Conservation (phyloP, 2,329 filamentous ascomycete genomes). For the Endoconidiophora laricicola region DNA sequence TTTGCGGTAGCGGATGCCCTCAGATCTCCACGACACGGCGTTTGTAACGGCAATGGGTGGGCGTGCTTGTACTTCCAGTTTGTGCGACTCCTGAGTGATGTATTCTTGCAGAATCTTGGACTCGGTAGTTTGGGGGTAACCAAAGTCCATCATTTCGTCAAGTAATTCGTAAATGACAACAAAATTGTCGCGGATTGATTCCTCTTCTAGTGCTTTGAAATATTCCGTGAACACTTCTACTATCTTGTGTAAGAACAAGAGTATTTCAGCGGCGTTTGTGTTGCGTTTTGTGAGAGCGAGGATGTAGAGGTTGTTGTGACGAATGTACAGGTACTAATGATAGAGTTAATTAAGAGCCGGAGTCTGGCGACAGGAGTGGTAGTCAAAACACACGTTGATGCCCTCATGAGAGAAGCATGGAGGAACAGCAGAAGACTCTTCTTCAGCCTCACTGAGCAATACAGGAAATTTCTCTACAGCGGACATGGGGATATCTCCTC, state of each 20-base stretch:
- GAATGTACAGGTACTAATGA: slow-evolving; percentile 84
- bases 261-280: slow-evolving; percentile 94
- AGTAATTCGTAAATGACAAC: slow-evolving; percentile 97
- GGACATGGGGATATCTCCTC: slow-evolving; percentile 97
- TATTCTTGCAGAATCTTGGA: slow-evolving; percentile 98
- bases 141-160: slow-evolving; percentile 99
- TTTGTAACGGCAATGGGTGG: slow-evolving; percentile 97
- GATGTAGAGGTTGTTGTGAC: slow-evolving; percentile 97
- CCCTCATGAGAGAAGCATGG: slow-evolving; percentile 97
- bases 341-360: too few relatives aligned
- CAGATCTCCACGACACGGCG: slow-evolving; percentile 92
- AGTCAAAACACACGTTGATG: slow-evolving; percentile 59
- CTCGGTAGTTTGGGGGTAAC: slow-evolving; percentile 95
- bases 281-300: slow-evolving; percentile 96
- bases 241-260: slow-evolving; percentile 93
- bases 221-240: slow-evolving; percentile 99
- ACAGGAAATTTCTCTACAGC: slow-evolving; percentile 96
- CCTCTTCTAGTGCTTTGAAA: slow-evolving; percentile 97
- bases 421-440: slow-evolving; percentile 92
- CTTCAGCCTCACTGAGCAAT: slow-evolving; percentile 92
- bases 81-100: slow-evolving; percentile 98
- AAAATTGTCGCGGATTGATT: slow-evolving; percentile 98
- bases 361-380: too few relatives aligned
- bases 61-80: slow-evolving; percentile 88
- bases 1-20: slow-evolving; percentile 96